Evolutionary conservation across 2,329 filamentous ascomycete genomes (phyloP).

Genomic region (Arthrobotrys megalospora): DNA sequence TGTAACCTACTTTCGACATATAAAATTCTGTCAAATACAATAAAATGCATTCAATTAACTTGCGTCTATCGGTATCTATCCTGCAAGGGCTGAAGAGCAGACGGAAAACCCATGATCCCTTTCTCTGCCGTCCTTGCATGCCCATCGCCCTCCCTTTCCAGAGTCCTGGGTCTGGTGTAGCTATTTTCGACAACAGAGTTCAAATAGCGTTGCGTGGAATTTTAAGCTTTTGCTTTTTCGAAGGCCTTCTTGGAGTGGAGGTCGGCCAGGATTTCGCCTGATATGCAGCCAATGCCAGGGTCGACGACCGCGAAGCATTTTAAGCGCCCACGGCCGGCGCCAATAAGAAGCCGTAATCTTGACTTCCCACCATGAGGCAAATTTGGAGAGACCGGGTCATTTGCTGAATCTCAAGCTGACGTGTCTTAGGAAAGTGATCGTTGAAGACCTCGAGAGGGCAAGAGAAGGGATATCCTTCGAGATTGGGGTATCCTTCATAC

Average conservation of each 20-base stretch:
- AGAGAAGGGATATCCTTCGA: constrained; percentile 17
- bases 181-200: constrained; percentile 60
- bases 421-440: constrained; percentile 50
- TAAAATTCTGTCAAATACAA: constrained; percentile 47
- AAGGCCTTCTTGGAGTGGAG: constrained; percentile 29
- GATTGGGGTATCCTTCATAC: constrained; percentile 43
- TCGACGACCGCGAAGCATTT: constrained; percentile 55
- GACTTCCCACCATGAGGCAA: constrained; percentile 54
- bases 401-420: constrained; percentile 55
- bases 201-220: constrained; percentile 44
- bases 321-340: constrained; percentile 61
- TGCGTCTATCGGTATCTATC: constrained; percentile 41
- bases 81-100: constrained; percentile 31
- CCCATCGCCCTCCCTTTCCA: constrained; percentile 38
- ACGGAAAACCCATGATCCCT: constrained; percentile 40
- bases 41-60: constrained; percentile 40
- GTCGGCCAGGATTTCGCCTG: constrained; percentile 55
- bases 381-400: constrained; percentile 51
- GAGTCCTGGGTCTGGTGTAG: constrained; percentile 41
- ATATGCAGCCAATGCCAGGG: constrained; percentile 49
- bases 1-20: constrained; percentile 33
- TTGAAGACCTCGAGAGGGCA: constrained; percentile 50
- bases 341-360: constrained; percentile 59
- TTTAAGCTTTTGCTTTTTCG: constrained; percentile 57
- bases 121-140: constrained; percentile 56